Evolutionary conservation across 2,329 filamentous ascomycete genomes (phyloP), one percentile per base, ranked within the genome.

Genomic region (Aspergillus brasiliensis): DNA sequence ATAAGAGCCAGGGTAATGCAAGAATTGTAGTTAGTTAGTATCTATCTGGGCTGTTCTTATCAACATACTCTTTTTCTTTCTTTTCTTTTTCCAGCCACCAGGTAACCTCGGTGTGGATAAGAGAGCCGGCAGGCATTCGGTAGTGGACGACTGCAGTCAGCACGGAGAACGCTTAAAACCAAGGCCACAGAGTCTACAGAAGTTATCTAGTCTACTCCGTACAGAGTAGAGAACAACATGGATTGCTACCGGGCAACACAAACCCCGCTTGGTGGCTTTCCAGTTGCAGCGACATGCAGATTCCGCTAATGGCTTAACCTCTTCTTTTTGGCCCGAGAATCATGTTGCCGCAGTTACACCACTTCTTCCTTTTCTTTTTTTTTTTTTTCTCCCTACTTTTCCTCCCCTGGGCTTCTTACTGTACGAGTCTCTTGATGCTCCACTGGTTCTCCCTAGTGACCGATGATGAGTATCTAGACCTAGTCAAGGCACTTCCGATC

Each of bases 201-300:
- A n/a, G n/a, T n/a, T n/a, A n/a, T n/a, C n/a, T n/a, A n/a, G n/a
- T n/a, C n/a, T n/a, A n/a, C n/a, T n/a, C n/a, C n/a, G n/a, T n/a
- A n/a, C n/a, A n/a, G n/a, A n/a, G n/a, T n/a, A n/a, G n/a, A 38
- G 17, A 51, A 25, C 21, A 8, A 44, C n/a, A 19, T 51, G 27
- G 23, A 25, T 23, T 28, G 6, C n/a, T 28, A 21, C 44, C 31
- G 15, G 19, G 23, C 37, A 34, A 11, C 31, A 57, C 8, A 51
- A 51, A 61, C 62, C 64, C 64, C 62, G 58, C 64, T 55, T 55
- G 51, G 58, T 62, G 58, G 59, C 53, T 65, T 65, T 65, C 65
- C 64, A 31, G 44, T 66, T 67, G 60, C 51, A 62, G 65, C 65
- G 64, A 62, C 61, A 59, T 67, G 64, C 65, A 67, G 61, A 58